A percentile compares a stretch with the other conserved stretches of the same genome.
Conservation (phyloP, 2,329 filamentous ascomycete species). For the Colletotrichum sp. region DNA sequence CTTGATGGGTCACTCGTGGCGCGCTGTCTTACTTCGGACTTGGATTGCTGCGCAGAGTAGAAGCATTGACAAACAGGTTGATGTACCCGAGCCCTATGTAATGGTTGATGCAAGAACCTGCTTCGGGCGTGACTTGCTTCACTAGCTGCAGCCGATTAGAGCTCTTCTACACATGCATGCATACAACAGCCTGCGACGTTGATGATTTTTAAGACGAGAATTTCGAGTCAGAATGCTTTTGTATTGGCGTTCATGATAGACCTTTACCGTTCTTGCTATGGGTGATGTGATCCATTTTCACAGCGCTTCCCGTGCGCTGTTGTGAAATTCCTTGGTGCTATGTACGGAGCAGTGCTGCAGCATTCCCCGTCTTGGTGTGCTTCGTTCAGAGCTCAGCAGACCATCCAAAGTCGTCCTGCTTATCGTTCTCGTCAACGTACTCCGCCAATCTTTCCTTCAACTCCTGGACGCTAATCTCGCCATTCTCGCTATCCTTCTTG, state of each 20-base stretch:
- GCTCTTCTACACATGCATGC: neutral
- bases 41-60: fast-evolving
- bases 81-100: neutral
- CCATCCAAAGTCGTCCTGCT: neutral
- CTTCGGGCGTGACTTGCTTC: neutral
- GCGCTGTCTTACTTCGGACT: neutral
- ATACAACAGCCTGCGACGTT: neutral
- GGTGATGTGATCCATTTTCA: neutral
- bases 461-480: conserved; percentile 63
- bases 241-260: neutral
- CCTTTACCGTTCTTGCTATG: neutral
- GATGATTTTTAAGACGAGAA: fast-evolving
- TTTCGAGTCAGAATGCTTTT: neutral
- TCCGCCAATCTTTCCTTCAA: conserved; percentile 60
- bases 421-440: conserved; percentile 38
- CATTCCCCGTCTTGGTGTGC: neutral
- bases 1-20: neutral
- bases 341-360: neutral
- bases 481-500: conserved; percentile 37
- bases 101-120: neutral
- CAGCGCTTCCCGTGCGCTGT: neutral
- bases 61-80: neutral
- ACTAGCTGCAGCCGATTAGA: neutral
- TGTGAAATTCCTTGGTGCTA: fast-evolving
- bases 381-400: conserved; percentile 5